Conservation (phyloP, 176 grass and related monocot species). For the Carex pumila region DNA sequence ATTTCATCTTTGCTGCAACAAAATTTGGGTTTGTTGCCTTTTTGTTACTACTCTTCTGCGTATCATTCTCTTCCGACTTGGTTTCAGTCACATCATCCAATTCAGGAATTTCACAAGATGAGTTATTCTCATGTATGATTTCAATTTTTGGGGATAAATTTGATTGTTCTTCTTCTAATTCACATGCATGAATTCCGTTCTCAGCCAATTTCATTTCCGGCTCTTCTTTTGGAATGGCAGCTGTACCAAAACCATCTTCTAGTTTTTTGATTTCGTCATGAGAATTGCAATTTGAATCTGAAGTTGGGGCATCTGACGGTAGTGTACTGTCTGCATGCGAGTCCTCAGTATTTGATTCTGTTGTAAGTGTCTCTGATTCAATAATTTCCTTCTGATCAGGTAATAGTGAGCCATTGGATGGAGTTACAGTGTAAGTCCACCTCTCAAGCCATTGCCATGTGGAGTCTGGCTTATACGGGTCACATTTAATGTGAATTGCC, state of each 20-base stretch:
- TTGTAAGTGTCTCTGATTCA: constrained; percentile 23
- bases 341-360: constrained; percentile 1
- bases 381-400: constrained; percentile 34
- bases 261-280: constrained; percentile 14
- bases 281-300: constrained; percentile 23
- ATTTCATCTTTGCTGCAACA: constrained; percentile 84
- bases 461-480: constrained; percentile 71
- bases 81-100: constrained; percentile 10
- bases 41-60: constrained; percentile 32
- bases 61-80: constrained; percentile 41
- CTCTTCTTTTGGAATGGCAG: constrained; percentile 15
- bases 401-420: constrained; percentile 11
- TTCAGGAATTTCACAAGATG: constrained; percentile 38
- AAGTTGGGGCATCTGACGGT: neutral
- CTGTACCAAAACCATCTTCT: constrained; percentile 13
- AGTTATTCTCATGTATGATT: neutral
- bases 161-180: constrained; percentile 3
- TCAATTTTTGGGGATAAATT: neutral
- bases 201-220: constrained; percentile 32
- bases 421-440: constrained; percentile 52
- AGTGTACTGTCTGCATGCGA: neutral
- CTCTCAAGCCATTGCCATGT: constrained; percentile 95
- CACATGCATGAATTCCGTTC: constrained; percentile 18
- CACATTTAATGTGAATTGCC: constrained; percentile 62
- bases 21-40: constrained; percentile 72